These are phyloP conservation scores for Trypethelium eluteriae DNA, from an alignment of 495 filamentous ascomycete genomes.

Conservation along the genomic window DNA sequence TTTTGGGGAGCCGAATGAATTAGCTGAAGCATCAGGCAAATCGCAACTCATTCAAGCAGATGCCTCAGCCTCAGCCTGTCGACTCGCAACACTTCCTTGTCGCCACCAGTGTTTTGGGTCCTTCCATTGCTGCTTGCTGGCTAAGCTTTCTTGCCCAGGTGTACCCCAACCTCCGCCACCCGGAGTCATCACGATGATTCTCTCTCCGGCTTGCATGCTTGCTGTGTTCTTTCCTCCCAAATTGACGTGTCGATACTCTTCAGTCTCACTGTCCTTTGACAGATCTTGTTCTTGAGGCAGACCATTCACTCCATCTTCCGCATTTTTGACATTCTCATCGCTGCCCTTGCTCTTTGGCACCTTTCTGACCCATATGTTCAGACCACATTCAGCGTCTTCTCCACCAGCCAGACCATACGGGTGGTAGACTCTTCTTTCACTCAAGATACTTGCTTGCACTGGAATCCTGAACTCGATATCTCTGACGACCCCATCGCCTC, in stretches of 20 bases:
- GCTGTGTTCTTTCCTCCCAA: slow-evolving; percentile 93
- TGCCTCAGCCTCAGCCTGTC: slow-evolving; percentile 33
- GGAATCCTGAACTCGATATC: slow-evolving; percentile 93
- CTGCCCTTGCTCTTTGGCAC: slow-evolving; percentile 35
- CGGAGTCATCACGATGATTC: slow-evolving; percentile 69
- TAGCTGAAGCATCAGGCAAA: background rate
- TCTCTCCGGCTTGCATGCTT: slow-evolving; percentile 73
- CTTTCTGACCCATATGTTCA: slow-evolving; percentile 81
- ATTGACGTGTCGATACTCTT: slow-evolving; percentile 67
- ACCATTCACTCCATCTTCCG: background rate
- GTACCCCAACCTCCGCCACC: slow-evolving; percentile 69
- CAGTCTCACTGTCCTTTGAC: slow-evolving; percentile 26
- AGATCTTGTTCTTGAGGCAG: slow-evolving; percentile 15
- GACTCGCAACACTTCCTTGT: slow-evolving; percentile 50
- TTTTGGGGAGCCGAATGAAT: background rate
- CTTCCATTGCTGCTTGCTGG: slow-evolving; percentile 27
- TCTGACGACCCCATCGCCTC: slow-evolving; percentile 83
- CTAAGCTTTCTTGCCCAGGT: slow-evolving; percentile 47
- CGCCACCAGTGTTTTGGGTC: slow-evolving; percentile 55
- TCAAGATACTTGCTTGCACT: slow-evolving; percentile 81
- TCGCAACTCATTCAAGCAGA: slow-evolving; percentile 17
- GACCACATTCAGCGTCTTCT: slow-evolving; percentile 64
- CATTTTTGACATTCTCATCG: slow-evolving; percentile 16
- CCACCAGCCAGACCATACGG: slow-evolving; percentile 91
- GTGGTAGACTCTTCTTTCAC: slow-evolving; percentile 74